Evolutionary conservation across 2,329 filamentous ascomycete genomes (phyloP), one percentile per base, ranked within the genome.

Genomic region (Colletotrichum lini): DNA sequence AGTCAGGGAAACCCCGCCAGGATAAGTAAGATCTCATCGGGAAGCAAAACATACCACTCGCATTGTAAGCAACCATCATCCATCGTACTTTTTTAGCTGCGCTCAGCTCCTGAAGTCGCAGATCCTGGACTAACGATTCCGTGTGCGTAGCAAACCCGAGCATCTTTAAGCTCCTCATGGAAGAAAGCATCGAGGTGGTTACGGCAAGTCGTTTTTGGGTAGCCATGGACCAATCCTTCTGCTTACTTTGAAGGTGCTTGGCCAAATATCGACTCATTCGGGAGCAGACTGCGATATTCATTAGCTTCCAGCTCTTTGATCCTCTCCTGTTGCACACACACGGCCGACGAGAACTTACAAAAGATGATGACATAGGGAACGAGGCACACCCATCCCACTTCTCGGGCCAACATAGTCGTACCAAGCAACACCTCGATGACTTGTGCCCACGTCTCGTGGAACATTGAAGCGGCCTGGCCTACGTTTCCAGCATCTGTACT

Each of bases 331-430:
- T 10, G n/a, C 12, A 4, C 10, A 2, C 2, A 26, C 8, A 3
- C 38, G 12, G 23, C 12, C 2, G 42, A 9, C 35, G 15, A 42
- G 0, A 16, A 70, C 70, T 15, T 84, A 72, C 69, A 49, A 10
- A 69, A 42, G 76, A 72, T 81, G 85, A 53, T 85, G 81, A 2
- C 83, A 82, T 58, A 87, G 64, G 8, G 75, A 81, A 75, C 67
- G 5, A 72, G 42, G 21, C 66, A 76, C 2, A 72, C 72, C 69
- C 71, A 75, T 21, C 74, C 75, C 2, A 77, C 72, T 60, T 74
- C 65, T n/a, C 40, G 56, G 6, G 74, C 72, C 4, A 77, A 62
- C 58, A 77, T 73, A 1, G 62, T 53, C 2, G 74, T 59, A 3
- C 74, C 75, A 0, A 76, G 3, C 0, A 47, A 47, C 2, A 77